Conservation (phyloP, 2,329 filamentous ascomycete species). For the Aspergillus texensis region DNA sequence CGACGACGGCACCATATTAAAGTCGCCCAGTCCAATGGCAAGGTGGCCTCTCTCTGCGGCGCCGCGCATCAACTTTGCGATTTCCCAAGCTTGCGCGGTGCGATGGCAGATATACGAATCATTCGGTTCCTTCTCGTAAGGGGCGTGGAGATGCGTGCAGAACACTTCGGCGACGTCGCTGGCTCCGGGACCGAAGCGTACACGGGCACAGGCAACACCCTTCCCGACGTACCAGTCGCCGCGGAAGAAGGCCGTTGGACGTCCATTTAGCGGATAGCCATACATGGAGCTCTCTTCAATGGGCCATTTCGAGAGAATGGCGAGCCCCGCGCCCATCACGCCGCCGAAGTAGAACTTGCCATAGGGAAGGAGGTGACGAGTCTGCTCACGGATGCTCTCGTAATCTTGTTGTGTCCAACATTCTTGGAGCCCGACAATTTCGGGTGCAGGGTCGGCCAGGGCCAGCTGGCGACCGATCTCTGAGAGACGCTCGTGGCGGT, state of each 20-base stretch:
- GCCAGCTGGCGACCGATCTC: constrained; percentile 85
- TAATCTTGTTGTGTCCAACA: constrained; percentile 91
- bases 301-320: constrained; percentile 87
- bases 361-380: constrained; percentile 75
- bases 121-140: constrained; percentile 76
- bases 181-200: constrained; percentile 67
- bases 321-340: constrained; percentile 85
- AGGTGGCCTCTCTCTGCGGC: constrained; percentile 80
- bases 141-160: constrained; percentile 88
- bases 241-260: constrained; percentile 89
- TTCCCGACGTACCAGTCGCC: constrained; percentile 98
- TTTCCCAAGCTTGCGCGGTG: constrained; percentile 91
- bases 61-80: constrained; percentile 82
- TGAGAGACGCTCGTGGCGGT: constrained; percentile 73
- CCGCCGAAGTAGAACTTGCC: constrained; percentile 93
- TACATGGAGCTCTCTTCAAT: constrained; percentile 88
- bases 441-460: constrained; percentile 65
- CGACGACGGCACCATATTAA: constrained; percentile 92
- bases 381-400: constrained; percentile 72
- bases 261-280: constrained; percentile 85
- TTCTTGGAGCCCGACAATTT: constrained; percentile 93
- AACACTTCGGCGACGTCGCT: constrained; percentile 83
- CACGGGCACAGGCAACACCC: constrained; percentile 80
- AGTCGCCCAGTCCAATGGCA: constrained; percentile 85
- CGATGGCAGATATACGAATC: constrained; percentile 91